Conservation (phyloP, 768 basidiomycete genomes). For the Podaxis pistillaris region DNA sequence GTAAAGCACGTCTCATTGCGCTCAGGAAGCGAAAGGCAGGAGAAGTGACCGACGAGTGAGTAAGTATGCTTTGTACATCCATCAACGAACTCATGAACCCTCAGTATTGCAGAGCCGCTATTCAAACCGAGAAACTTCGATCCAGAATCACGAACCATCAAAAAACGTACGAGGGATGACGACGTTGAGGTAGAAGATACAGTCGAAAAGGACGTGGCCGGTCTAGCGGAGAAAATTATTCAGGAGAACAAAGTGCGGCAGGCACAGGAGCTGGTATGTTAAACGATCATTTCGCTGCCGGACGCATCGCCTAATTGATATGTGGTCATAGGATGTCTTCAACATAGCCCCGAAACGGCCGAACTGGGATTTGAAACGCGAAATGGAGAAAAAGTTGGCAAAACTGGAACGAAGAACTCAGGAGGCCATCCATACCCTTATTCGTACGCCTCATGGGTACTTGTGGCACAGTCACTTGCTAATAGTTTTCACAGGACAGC, state of each 20-base stretch:
- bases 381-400: conserved; percentile 85
- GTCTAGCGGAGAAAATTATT: conserved; percentile 82
- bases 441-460: conserved; percentile 58
- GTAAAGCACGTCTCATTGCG: conserved; percentile 79
- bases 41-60: conserved; percentile 42
- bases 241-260: conserved; percentile 83
- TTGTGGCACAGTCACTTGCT: conserved; percentile 1
- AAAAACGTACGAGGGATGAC: conserved; percentile 56
- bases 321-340: conserved; percentile 70
- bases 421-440: conserved; percentile 88
- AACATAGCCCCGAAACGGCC: conserved; percentile 97
- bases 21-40: conserved; percentile 73
- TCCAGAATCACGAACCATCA: conserved; percentile 77
- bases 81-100: conserved; percentile 7
- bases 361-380: conserved; percentile 95
- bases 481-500: conserved; percentile 53
- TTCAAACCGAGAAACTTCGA: conserved; percentile 85
- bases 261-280: conserved; percentile 81
- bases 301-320: conserved; percentile 1
- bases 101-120: conserved; percentile 40
- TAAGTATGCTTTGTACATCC: conserved; percentile 20
- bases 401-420: conserved; percentile 91
- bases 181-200: conserved; percentile 72
- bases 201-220: conserved; percentile 81
- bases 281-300: not conserved